Percentiles rank a stretch among this genome's conserved stretches.
Evolutionary conservation across 2,329 filamentous ascomycete species (phyloP).

Genomic region (Penicillium sp.): DNA sequence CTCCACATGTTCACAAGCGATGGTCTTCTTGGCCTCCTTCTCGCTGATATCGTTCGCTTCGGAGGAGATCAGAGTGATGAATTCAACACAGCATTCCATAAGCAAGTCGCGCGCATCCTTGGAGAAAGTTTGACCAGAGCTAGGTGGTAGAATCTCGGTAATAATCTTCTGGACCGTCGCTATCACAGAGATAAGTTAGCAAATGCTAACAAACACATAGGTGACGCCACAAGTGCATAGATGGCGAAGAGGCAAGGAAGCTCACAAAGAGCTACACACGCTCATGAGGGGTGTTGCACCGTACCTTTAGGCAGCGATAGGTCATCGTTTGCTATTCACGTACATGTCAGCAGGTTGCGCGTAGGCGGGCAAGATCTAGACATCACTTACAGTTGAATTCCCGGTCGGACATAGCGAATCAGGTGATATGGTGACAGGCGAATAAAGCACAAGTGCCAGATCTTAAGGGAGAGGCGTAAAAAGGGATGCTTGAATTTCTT

Average conservation of each 20-base stretch:
- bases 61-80: slow-evolving; percentile 96
- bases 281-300: slow-evolving; percentile 1
- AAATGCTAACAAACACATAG: slow-evolving; percentile 1
- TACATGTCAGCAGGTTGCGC: slow-evolving; percentile 21
- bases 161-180: slow-evolving; percentile 81
- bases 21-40: slow-evolving; percentile 98
- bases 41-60: slow-evolving; percentile 99
- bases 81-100: slow-evolving; percentile 98
- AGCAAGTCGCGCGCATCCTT: slow-evolving; percentile 93
- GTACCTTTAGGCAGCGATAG: slow-evolving; percentile 59
- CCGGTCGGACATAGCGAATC: slow-evolving; percentile 52
- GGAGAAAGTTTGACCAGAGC: slow-evolving; percentile 78
- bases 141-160: slow-evolving; percentile 80
- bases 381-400: slow-evolving; percentile 50
- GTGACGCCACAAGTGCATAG: not conserved
- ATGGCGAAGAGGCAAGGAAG: not conserved
- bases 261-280: not conserved
- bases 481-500: slow-evolving; percentile 11
- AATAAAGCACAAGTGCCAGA: not conserved
- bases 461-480: not conserved
- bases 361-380: slow-evolving; percentile 13
- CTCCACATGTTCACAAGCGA: slow-evolving; percentile 95
- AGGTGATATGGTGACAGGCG: not conserved
- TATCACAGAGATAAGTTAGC: slow-evolving; percentile 30
- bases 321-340: slow-evolving; percentile 53